Evolutionary conservation across 2,329 filamentous ascomycete genomes (phyloP).

Genomic region (Leptographium wingfieldii): DNA sequence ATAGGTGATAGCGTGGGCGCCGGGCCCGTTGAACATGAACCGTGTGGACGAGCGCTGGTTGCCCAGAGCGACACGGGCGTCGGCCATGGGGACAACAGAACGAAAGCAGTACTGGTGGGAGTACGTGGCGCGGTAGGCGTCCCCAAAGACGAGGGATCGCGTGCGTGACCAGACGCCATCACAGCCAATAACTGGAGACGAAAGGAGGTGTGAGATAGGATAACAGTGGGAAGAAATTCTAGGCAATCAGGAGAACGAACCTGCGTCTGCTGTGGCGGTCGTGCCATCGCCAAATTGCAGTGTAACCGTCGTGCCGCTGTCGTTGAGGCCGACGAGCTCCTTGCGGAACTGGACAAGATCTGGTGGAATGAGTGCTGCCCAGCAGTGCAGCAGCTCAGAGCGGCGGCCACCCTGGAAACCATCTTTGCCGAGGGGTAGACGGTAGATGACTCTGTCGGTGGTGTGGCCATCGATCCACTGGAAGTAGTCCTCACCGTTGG

Average conservation of each 20-base stretch:
- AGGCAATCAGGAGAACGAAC: constrained; percentile 10
- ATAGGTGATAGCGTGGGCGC: constrained; percentile 48
- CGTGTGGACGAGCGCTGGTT: constrained; percentile 33
- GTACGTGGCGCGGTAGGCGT: constrained; percentile 32
- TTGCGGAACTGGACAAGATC: constrained; percentile 21
- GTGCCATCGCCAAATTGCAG: constrained; percentile 22
- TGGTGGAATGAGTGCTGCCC: constrained; percentile 20
- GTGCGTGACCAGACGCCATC: constrained; percentile 51
- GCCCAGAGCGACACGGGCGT: constrained; percentile 37
- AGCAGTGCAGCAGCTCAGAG: constrained; percentile 26
- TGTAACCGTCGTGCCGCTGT: constrained; percentile 1
- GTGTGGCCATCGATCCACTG: constrained; percentile 26
- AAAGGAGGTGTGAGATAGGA: background rate
- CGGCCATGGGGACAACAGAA: constrained; percentile 45
- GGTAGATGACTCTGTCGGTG: constrained; percentile 19
- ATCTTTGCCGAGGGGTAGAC: constrained; percentile 25
- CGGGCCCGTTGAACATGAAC: constrained; percentile 44
- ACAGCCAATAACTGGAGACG: constrained; percentile 39
- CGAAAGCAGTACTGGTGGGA: constrained; percentile 50
- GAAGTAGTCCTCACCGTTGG: constrained; percentile 29
- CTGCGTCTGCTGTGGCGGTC: constrained; percentile 19
- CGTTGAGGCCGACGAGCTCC: constrained; percentile 19
- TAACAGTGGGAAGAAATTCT: background rate
- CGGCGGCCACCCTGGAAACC: constrained; percentile 28
- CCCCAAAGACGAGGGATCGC: constrained; percentile 38